Evolutionary conservation across 2,329 filamentous ascomycete genomes (phyloP).

Genomic region (Colletotrichum chlorophyti): DNA sequence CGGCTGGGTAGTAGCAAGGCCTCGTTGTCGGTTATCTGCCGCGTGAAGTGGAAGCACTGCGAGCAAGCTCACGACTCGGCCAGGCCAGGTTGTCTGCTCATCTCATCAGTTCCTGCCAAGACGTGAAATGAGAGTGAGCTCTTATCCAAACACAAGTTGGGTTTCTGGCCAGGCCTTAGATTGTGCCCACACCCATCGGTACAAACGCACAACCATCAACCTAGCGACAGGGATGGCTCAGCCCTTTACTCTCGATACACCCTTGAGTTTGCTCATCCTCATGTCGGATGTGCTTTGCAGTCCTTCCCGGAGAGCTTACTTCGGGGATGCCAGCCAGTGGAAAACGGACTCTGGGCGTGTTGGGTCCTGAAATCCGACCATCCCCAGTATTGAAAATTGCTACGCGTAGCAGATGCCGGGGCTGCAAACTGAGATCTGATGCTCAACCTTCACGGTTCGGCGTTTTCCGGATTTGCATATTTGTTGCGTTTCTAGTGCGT

Average conservation of each 20-base stretch:
- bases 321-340: not conserved
- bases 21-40: not conserved
- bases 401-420: not conserved
- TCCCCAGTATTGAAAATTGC: slow-evolving; percentile 1
- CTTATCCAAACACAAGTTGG: not conserved
- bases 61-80: too few species aligned
- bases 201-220: not conserved
- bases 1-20: not conserved
- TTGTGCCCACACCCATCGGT: too few species aligned
- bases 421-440: slow-evolving; percentile 12
- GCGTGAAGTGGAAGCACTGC: not conserved
- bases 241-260: too few species aligned
- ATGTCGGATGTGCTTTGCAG: not conserved
- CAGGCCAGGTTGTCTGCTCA: not conserved
- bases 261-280: slow-evolving; percentile 6
- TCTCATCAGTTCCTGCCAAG: not conserved
- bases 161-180: too few species aligned
- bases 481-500: not conserved
- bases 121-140: not conserved
- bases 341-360: too few species aligned
- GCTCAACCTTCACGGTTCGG: not conserved
- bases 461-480: not conserved
- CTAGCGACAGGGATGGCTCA: too few species aligned
- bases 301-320: not conserved
- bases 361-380: not conserved